phyloP scores from a whole-genome alignment of 169 alveolate species.

The Perkinsus olseni region DNA sequence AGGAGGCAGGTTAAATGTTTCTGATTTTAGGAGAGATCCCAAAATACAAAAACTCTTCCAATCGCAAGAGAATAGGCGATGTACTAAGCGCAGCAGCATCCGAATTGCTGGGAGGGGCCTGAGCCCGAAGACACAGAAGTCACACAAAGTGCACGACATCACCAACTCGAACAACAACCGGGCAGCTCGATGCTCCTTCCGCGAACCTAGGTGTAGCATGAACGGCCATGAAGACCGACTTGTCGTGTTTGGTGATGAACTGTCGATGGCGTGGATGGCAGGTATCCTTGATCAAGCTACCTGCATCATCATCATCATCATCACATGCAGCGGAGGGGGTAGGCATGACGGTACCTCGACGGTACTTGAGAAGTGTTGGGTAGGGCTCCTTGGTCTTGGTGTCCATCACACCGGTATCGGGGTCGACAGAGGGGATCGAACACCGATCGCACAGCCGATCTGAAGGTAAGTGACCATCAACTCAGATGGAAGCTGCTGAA shows the following conservation, averaged over 20 bases:
- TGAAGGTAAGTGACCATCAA: background rate
- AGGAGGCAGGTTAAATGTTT: too few species aligned
- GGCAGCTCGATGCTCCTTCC: background rate
- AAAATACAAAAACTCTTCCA: too few species aligned
- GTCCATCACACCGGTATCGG: background rate
- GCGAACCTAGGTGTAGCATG: background rate
- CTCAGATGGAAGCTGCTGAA: too few species aligned
- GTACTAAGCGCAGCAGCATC: too few species aligned
- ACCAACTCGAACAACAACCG: background rate
- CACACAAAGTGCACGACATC: background rate
- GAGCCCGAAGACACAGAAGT: too few species aligned
- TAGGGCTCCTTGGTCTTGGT: background rate
- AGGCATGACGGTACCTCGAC: background rate
- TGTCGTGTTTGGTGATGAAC: background rate
- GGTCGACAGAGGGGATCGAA: background rate
- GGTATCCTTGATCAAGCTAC: background rate
- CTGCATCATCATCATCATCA: background rate
- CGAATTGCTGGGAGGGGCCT: too few species aligned
- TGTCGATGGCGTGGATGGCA: background rate
- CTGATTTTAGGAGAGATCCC: too few species aligned
- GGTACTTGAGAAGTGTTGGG: background rate
- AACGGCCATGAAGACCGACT: background rate
- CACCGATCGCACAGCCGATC: background rate
- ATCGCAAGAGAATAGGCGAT: too few species aligned
- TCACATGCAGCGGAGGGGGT: background rate